Evolutionary conservation across 257 asterid genomes (phyloP), one percentile per base, ranked within the genome.

Genomic region (Petunia axillaris): DNA sequence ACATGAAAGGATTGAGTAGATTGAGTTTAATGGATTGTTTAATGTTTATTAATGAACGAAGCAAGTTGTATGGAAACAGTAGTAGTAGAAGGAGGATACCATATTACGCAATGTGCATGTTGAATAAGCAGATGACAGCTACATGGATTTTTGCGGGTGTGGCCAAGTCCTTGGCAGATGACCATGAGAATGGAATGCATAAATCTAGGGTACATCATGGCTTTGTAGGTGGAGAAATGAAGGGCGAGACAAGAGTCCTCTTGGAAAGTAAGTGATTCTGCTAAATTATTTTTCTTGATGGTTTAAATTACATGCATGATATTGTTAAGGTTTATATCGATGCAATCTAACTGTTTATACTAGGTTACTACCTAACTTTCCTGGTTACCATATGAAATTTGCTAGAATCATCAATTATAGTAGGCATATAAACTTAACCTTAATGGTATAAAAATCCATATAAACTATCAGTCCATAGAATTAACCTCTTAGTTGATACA

Each of bases 1-100:
- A 86, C 35, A 84, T 84, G 86, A 71, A 76, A 58, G 86, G 85
- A 35, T 52, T 76, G 83, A 82, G 80, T 0, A 84, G 87, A 65
- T 73, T 82, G 9, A 86, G 89, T 25, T 80, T 86, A 82, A 64
- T 77, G 83, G 89, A 86, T 11, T 79, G 87, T 70, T 55, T 84
- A 50, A 71, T n/a, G 87, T 84, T 81, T 81, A 78, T 86, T 13
- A 82, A 86, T 63, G 79, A 25, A 11, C 16, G 78, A 4, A 75
- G 71, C 55, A 83, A 80, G 64, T 77, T 80, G 40, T 55, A 40
- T 66, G 39, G 59, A 0, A 62, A 48, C 6, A 43, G 77, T 81
- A 58, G 35, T 79, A 68, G 35, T 59, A 9, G 2, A 76, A 64
- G 62, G n/a, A 84, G 43, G 48, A 67, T 84, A 39, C 86, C 89